These are phyloP conservation scores for Pseudogymnoascus sp. DNA, from an alignment of 2,329 filamentous ascomycete genomes.

Conservation along the genomic window DNA sequence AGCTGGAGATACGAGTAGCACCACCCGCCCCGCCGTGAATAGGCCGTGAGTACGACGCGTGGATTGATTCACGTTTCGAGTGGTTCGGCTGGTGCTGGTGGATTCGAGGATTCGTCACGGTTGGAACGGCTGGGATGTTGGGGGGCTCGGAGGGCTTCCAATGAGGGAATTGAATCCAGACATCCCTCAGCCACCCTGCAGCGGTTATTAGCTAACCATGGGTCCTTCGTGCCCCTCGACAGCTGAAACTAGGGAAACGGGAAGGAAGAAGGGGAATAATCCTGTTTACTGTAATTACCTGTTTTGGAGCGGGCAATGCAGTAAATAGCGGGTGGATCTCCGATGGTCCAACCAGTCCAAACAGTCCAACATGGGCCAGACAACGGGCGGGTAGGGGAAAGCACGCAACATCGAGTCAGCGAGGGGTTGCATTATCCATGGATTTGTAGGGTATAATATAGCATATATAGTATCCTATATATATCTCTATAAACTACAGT, in stretches of 20 bases:
- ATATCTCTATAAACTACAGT: background rate
- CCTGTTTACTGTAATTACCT: background rate
- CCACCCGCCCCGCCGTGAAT: too few species aligned
- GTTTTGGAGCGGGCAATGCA: background rate
- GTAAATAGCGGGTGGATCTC: background rate
- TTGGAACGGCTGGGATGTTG: background rate
- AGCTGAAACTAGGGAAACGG: background rate
- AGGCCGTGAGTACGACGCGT: constrained; percentile 1
- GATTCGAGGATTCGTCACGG: background rate
- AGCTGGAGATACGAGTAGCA: background rate
- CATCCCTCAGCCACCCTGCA: background rate
- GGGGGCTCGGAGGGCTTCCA: too few species aligned
- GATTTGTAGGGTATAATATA: background rate
- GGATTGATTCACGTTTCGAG: background rate
- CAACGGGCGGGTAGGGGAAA: background rate
- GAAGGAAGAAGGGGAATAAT: background rate
- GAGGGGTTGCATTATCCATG: background rate
- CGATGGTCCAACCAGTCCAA: background rate
- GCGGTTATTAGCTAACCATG: background rate
- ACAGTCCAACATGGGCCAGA: too few species aligned
- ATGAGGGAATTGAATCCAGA: background rate
- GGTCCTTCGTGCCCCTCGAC: background rate
- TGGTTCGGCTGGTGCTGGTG: background rate
- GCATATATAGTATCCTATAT: background rate
- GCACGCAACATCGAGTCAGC: background rate